Conservation (phyloP, 495 filamentous ascomycete genomes). For the Penicillium desertorum region DNA sequence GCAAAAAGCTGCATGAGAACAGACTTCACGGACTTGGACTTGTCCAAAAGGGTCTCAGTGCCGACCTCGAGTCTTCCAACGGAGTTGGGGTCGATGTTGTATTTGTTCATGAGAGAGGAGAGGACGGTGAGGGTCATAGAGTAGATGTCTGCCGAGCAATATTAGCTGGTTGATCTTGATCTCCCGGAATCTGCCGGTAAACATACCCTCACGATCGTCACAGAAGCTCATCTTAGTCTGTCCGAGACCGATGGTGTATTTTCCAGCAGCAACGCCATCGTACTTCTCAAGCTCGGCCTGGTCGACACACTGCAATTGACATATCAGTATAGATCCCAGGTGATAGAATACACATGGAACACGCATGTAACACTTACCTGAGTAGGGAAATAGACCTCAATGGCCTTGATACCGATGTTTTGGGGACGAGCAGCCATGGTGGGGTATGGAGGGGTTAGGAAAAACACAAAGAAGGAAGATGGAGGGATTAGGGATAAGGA, state of each 20-base stretch:
- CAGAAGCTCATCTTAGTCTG: slow-evolving; percentile 99
- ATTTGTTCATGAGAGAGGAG: slow-evolving; percentile 87
- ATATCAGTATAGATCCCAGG: background rate
- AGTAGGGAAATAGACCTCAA: slow-evolving; percentile 96
- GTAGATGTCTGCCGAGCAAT: slow-evolving; percentile 82
- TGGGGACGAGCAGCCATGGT: slow-evolving; percentile 86
- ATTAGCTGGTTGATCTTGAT: background rate
- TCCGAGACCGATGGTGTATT: slow-evolving; percentile 98
- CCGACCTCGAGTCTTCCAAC: slow-evolving; percentile 96
- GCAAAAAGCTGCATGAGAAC: slow-evolving; percentile 97
- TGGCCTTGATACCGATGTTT: slow-evolving; percentile 99
- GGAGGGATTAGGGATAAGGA: background rate
- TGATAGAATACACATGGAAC: background rate
- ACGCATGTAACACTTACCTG: slow-evolving; percentile 62
- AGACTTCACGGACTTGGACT: slow-evolving; percentile 99
- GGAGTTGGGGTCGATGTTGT: slow-evolving; percentile 84
- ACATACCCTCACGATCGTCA: slow-evolving; percentile 93
- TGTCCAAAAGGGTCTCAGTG: slow-evolving; percentile 97
- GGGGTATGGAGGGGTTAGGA: slow-evolving; percentile 26
- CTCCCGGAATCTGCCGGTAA: background rate
- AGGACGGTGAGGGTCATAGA: slow-evolving; percentile 87
- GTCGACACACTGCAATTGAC: slow-evolving; percentile 76
- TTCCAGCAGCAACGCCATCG: slow-evolving; percentile 90
- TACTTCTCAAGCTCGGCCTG: slow-evolving; percentile 96
- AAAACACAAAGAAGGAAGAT: background rate